These are phyloP conservation scores for Paraphysoderma sedebokerense DNA, from an alignment of 371 early-diverging fungal species.

Conservation along the genomic window DNA sequence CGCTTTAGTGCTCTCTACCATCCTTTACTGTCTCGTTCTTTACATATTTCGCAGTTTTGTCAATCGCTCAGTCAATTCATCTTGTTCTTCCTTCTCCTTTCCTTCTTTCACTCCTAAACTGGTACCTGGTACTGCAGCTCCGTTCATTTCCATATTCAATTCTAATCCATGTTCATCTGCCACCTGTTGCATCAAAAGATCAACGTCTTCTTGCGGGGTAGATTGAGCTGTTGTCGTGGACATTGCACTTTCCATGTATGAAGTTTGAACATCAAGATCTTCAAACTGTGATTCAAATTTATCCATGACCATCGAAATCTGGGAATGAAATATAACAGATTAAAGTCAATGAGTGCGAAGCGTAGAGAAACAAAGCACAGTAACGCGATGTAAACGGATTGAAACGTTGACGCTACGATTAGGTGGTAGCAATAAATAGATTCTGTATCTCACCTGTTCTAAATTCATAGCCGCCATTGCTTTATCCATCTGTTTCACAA, in stretches of 20 bases:
- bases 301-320: conserved; percentile 87
- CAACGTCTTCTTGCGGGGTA: conserved; percentile 86
- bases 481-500: conserved; percentile 80
- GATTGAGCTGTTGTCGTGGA: conserved; percentile 63
- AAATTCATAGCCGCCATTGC: conserved; percentile 84
- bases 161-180: conserved; percentile 88
- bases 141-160: conserved; percentile 37
- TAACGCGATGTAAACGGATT: neutral
- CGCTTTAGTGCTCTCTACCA: too few relatives aligned
- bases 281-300: conserved; percentile 86
- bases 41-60: conserved; percentile 37
- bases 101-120: neutral
- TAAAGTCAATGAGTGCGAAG: neutral
- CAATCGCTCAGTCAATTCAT: conserved; percentile 47
- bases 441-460: conserved; percentile 53
- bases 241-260: conserved; percentile 82
- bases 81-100: conserved; percentile 26
- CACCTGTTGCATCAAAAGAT: conserved; percentile 75
- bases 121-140: conserved; percentile 1
- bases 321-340: neutral
- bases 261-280: conserved; percentile 81
- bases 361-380: neutral
- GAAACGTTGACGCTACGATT: too few relatives aligned
- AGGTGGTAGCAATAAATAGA: too few relatives aligned
- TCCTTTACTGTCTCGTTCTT: too few relatives aligned